These are phyloP conservation scores for Phylloporus arenicola DNA, from an alignment of 768 basidiomycete genomes.

Conservation along the genomic window DNA sequence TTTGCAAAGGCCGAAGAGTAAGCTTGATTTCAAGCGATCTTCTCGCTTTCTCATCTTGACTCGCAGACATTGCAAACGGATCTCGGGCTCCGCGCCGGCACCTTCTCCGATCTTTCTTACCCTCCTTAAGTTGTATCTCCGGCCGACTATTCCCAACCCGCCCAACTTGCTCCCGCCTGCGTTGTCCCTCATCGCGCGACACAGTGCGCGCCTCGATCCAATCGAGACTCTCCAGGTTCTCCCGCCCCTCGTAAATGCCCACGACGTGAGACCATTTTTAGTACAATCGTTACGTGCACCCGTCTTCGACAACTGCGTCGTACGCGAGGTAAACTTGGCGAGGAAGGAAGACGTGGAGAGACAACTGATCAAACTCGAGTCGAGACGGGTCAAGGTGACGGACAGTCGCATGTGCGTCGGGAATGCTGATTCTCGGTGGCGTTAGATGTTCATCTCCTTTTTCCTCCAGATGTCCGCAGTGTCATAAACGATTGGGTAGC, in stretches of 20 bases:
- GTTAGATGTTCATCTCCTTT: not conserved
- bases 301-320: conserved; percentile 62
- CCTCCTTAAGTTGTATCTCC: conserved; percentile 83
- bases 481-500: conserved; percentile 88
- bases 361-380: conserved; percentile 69
- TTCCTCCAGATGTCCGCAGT: conserved; percentile 78
- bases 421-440: not conserved
- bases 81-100: conserved; percentile 55
- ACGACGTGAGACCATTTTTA: conserved; percentile 76
- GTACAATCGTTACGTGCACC: conserved; percentile 62
- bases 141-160: conserved; percentile 50
- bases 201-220: conserved; percentile 77
- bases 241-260: conserved; percentile 83
- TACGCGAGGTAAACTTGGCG: conserved; percentile 68
- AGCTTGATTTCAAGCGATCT: conserved; percentile 17
- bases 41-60: not conserved
- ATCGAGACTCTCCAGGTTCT: conserved; percentile 79
- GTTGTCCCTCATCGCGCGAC: conserved; percentile 78
- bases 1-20: conserved; percentile 83
- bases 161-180: conserved; percentile 72
- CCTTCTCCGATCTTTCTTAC: conserved; percentile 71
- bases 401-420: conserved; percentile 84
- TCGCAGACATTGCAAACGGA: conserved; percentile 81
- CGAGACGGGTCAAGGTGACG: conserved; percentile 79
- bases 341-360: conserved; percentile 72